phyloP scores from a whole-genome alignment of 495 filamentous ascomycete species.

The Chaetomium cochliodes region DNA sequence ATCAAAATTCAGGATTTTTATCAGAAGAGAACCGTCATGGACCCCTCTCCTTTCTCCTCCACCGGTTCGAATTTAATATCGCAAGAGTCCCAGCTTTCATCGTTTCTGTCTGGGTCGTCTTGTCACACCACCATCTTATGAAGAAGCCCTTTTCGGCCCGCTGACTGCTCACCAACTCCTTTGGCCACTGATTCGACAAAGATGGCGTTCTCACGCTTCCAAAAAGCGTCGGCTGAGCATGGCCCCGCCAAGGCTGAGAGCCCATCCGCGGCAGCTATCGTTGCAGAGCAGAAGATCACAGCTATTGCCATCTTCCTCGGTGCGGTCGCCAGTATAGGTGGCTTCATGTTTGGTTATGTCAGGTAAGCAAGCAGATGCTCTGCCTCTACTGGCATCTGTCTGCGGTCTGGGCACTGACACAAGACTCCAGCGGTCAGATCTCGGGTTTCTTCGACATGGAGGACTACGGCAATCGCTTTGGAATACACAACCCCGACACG shows the following conservation, averaged over 20 bases:
- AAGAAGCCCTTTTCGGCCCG: neutral
- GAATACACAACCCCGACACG: slow-evolving; percentile 32
- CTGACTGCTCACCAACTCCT: slow-evolving; percentile 1
- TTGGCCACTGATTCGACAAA: neutral
- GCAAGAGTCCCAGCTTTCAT: neutral
- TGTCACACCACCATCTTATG: neutral
- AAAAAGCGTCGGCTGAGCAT: slow-evolving; percentile 8
- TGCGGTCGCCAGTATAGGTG: slow-evolving; percentile 62
- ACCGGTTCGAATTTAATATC: slow-evolving; percentile 10
- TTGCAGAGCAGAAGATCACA: slow-evolving; percentile 38
- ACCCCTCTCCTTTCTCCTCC: neutral
- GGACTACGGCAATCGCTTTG: slow-evolving; percentile 53
- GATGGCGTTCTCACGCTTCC: slow-evolving; percentile 10
- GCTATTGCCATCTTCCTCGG: slow-evolving; percentile 43
- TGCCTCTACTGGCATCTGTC: neutral
- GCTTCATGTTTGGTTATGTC: slow-evolving; percentile 78
- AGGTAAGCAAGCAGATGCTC: slow-evolving; percentile 45
- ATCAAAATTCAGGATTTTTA: slow-evolving; percentile 4
- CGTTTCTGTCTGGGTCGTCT: neutral
- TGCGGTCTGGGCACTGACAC: neutral
- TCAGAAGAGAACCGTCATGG: neutral
- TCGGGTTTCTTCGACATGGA: slow-evolving; percentile 62
- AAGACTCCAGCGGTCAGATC: slow-evolving; percentile 39
- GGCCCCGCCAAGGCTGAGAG: neutral
- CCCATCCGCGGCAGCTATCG: slow-evolving; percentile 11